phyloP scores from a whole-genome alignment of 83 land plant species.

The Diphasiastrum complanatum region DNA sequence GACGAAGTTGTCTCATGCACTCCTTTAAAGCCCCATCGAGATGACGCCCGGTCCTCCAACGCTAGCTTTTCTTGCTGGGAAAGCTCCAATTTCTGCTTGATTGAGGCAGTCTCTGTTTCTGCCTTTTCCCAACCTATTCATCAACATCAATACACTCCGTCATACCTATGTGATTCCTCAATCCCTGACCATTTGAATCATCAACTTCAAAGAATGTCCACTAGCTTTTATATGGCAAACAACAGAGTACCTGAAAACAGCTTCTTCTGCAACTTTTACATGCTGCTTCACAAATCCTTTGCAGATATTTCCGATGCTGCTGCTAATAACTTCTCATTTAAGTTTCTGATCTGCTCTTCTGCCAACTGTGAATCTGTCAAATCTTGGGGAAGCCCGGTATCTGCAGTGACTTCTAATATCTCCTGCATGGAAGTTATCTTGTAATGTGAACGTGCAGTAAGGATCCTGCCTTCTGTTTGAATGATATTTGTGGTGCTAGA shows the following conservation, averaged over 20 bases:
- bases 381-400: too few relatives aligned
- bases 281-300: conserved; percentile 20
- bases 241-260: conserved; percentile 24
- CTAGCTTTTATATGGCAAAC: neutral
- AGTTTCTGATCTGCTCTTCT: too few relatives aligned
- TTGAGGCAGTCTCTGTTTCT: neutral
- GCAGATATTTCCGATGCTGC: conserved; percentile 6
- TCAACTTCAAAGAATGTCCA: neutral
- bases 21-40: conserved; percentile 4
- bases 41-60: neutral
- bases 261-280: conserved; percentile 26
- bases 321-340: too few relatives aligned
- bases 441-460: too few relatives aligned
- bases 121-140: conserved; percentile 3
- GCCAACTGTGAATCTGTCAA: too few relatives aligned
- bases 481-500: too few relatives aligned
- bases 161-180: neutral
- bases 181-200: neutral
- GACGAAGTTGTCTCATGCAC: too few relatives aligned
- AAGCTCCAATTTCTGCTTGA: neutral
- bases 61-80: neutral
- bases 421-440: too few relatives aligned
- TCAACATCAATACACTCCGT: neutral
- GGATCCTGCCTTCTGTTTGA: too few relatives aligned
- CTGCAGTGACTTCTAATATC: too few relatives aligned